Conservation (phyloP, 768 basidiomycete species). For the Lactarius tabidus region DNA sequence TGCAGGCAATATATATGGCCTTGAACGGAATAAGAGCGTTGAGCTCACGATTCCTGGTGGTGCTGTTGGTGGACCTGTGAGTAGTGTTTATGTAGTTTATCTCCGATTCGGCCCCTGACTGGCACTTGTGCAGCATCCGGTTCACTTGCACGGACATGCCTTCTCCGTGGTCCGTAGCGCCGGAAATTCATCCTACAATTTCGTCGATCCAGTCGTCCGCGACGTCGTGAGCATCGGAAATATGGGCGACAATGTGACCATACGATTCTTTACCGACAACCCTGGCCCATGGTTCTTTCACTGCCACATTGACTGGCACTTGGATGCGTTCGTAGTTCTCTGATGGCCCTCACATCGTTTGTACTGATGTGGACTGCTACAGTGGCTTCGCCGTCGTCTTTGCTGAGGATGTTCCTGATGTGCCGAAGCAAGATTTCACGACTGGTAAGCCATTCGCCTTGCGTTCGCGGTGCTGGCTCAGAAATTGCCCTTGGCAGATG, state of each 20-base stretch:
- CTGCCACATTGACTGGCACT: conserved; percentile 34
- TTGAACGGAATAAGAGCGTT: conserved; percentile 45
- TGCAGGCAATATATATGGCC: conserved; percentile 41
- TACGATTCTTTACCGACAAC: conserved; percentile 33
- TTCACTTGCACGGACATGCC: conserved; percentile 21
- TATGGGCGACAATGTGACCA: conserved; percentile 20
- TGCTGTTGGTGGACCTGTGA: conserved; percentile 32
- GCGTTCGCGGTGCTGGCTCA: neutral
- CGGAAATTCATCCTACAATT: conserved; percentile 15
- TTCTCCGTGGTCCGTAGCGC: conserved; percentile 19
- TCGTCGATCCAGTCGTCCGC: conserved; percentile 23
- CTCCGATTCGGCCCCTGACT: neutral
- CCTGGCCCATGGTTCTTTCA: conserved; percentile 32
- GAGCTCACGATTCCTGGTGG: conserved; percentile 46
- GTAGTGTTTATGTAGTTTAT: neutral
- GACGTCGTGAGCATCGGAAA: conserved; percentile 26
- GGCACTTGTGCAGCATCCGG: conserved; percentile 15
- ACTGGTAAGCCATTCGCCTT: neutral
- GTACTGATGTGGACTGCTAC: too few relatives aligned
- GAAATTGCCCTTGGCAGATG: neutral
- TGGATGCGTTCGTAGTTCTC: conserved; percentile 36
- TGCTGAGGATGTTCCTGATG: conserved; percentile 16
- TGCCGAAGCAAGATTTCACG: neutral
- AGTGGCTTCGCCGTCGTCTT: conserved; percentile 19
- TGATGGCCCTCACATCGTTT: too few relatives aligned